Evolutionary conservation across 2,329 filamentous ascomycete genomes (phyloP).

Genomic region (Claviceps fusiformis): DNA sequence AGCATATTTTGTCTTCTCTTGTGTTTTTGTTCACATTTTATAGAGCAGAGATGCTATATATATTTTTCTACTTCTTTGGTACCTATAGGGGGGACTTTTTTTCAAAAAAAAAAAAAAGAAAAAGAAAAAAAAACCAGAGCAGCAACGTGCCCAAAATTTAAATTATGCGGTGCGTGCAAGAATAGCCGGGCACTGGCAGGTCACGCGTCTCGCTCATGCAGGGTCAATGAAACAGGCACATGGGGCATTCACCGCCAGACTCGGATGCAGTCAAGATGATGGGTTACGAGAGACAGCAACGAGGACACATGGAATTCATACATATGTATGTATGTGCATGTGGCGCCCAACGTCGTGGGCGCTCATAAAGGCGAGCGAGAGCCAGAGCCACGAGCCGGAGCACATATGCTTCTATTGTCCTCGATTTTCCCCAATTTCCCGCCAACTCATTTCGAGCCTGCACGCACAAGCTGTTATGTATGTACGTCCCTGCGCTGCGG

Average conservation of each 20-base stretch:
- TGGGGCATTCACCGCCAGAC: background rate
- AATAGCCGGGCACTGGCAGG: background rate
- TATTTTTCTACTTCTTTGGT: slow-evolving; percentile 12
- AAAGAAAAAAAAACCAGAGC: too few species aligned
- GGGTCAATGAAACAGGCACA: background rate
- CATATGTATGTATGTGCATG: too few species aligned
- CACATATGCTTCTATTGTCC: too few species aligned
- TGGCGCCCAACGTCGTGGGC: too few species aligned
- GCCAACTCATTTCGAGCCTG: background rate
- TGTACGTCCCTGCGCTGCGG: too few species aligned
- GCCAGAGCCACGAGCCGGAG: too few species aligned
- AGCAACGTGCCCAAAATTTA: slow-evolving; percentile 4
- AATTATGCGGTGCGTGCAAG: background rate
- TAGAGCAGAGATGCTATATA: slow-evolving; percentile 19
- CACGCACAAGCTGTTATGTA: background rate
- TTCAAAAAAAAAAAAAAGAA: too few species aligned
- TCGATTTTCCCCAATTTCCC: too few species aligned
- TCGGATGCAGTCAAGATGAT: too few species aligned
- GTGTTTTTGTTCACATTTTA: slow-evolving; percentile 8
- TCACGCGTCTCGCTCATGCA: background rate
- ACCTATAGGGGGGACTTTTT: slow-evolving; percentile 20
- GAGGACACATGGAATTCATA: too few species aligned
- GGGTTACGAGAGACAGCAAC: too few species aligned
- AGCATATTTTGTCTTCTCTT: slow-evolving; percentile 20
- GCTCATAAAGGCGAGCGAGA: too few species aligned